phyloP scores from a whole-genome alignment of 352 stramenopile species.

The Pythium brachiatum region DNA sequence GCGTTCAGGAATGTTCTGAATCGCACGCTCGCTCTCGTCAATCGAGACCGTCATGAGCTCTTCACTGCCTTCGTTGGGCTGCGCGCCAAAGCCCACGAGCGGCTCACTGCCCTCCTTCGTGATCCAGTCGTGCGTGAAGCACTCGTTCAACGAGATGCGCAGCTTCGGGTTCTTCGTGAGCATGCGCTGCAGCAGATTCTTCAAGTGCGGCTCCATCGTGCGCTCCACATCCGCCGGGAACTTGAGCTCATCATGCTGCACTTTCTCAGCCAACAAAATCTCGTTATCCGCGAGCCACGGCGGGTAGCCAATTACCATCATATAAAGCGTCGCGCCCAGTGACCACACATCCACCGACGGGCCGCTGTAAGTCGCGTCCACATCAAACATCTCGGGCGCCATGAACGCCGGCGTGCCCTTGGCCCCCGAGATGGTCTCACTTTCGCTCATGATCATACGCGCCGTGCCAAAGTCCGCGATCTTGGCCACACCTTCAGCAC shows the following conservation, averaged over 20 bases:
- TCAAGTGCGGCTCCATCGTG: constrained; percentile 83
- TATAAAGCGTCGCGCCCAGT: constrained; percentile 89
- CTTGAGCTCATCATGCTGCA: constrained; percentile 86
- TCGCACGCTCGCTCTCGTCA: constrained; percentile 82
- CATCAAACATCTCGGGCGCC: constrained; percentile 90
- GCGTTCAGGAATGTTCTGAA: constrained; percentile 84
- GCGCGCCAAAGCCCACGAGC: constrained; percentile 36
- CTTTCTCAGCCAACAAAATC: constrained; percentile 79
- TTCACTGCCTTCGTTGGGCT: constrained; percentile 47
- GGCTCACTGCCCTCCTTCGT: constrained; percentile 92
- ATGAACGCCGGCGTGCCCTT: constrained; percentile 90
- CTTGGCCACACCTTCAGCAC: constrained; percentile 79
- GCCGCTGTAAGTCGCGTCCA: constrained; percentile 85
- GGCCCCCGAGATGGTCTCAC: constrained; percentile 75
- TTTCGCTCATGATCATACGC: constrained; percentile 90
- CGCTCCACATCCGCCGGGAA: constrained; percentile 76
- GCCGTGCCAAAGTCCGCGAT: constrained; percentile 90
- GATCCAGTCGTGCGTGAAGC: constrained; percentile 91
- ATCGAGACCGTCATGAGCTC: constrained; percentile 68
- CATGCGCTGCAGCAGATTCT: constrained; percentile 90
- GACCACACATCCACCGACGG: constrained; percentile 88
- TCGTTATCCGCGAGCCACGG: constrained; percentile 91
- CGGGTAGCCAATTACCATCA: constrained; percentile 90
- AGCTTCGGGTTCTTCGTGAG: constrained; percentile 84
- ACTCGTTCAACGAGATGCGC: constrained; percentile 77